phyloP scores from a whole-genome alignment of 139 green algal genomes.

The Klebsormidium nitens region DNA sequence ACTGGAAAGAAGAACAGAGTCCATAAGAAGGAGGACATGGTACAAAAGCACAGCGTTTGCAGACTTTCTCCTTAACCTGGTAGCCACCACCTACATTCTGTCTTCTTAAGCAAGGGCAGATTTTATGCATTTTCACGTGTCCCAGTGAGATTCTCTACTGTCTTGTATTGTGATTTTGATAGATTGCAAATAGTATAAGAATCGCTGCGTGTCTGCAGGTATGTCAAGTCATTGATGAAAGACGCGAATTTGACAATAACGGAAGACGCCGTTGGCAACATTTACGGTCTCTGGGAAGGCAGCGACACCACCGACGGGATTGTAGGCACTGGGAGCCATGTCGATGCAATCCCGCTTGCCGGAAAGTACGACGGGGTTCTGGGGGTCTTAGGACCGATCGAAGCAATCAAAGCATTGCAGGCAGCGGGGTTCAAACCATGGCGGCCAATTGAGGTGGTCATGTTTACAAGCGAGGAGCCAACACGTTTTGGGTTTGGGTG shows the following conservation, averaged over 20 bases:
- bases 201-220: slow-evolving; percentile 48
- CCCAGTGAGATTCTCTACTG: not conserved
- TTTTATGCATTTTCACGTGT: not conserved
- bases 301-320: slow-evolving; percentile 32
- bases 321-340: slow-evolving; percentile 81
- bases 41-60: not conserved
- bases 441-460: slow-evolving; percentile 78
- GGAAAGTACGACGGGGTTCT: slow-evolving; percentile 90
- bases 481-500: slow-evolving; percentile 88
- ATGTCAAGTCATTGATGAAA: slow-evolving; percentile 77
- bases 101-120: slow-evolving; percentile 2
- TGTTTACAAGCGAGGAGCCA: slow-evolving; percentile 95
- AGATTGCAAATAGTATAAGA: too few relatives aligned
- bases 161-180: too few relatives aligned
- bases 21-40: too few relatives aligned
- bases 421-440: slow-evolving; percentile 62
- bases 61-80: slow-evolving; percentile 1
- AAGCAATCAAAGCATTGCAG: slow-evolving; percentile 72
- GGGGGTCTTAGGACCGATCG: slow-evolving; percentile 86
- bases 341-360: slow-evolving; percentile 86
- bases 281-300: slow-evolving; percentile 74
- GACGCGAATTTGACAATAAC: slow-evolving; percentile 56
- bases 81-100: not conserved
- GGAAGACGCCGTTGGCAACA: slow-evolving; percentile 88
- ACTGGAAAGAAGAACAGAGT: too few relatives aligned